Percentiles rank a stretch among this genome's conserved stretches.
phyloP scores from a whole-genome alignment of 83 land plant species.

The Diphasiastrum complanatum region DNA sequence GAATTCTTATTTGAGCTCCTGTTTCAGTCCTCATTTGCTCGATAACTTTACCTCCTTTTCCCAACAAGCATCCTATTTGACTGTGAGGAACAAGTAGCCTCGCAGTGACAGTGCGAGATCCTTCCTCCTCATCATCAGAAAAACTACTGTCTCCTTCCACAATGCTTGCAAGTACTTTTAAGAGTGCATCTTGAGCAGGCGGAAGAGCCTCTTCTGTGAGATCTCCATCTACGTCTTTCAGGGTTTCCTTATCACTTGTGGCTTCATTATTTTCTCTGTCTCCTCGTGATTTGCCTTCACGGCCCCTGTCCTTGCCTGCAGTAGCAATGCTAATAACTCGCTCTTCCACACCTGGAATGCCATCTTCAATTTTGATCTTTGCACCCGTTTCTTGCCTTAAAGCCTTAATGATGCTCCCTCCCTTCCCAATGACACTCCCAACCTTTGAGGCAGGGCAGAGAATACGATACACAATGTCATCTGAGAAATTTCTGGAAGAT shows the following conservation, averaged over 20 bases:
- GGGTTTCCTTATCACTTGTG: not conserved
- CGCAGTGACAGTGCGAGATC: slow-evolving; percentile 26
- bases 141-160: slow-evolving; percentile 15
- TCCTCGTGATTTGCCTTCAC: not conserved
- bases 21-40: slow-evolving; percentile 50
- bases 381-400: slow-evolving; percentile 73
- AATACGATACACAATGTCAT: slow-evolving; percentile 45
- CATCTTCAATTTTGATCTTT: slow-evolving; percentile 68
- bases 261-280: slow-evolving; percentile 1
- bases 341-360: slow-evolving; percentile 69
- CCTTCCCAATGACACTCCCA: slow-evolving; percentile 77
- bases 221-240: slow-evolving; percentile 9
- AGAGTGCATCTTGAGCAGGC: slow-evolving; percentile 83
- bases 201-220: slow-evolving; percentile 25
- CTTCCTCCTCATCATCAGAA: slow-evolving; percentile 42
- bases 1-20: slow-evolving; percentile 47
- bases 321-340: slow-evolving; percentile 56
- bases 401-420: slow-evolving; percentile 59
- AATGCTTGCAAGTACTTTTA: slow-evolving; percentile 66
- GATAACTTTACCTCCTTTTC: slow-evolving; percentile 49
- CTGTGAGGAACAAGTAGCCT: slow-evolving; percentile 41
- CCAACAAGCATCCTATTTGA: slow-evolving; percentile 52
- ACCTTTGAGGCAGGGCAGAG: slow-evolving; percentile 65
- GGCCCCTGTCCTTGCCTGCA: slow-evolving; percentile 3
- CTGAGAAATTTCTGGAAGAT: too few relatives aligned